Conservation (phyloP, 2,329 filamentous ascomycete genomes). For the Colletotrichum theobromicola region DNA sequence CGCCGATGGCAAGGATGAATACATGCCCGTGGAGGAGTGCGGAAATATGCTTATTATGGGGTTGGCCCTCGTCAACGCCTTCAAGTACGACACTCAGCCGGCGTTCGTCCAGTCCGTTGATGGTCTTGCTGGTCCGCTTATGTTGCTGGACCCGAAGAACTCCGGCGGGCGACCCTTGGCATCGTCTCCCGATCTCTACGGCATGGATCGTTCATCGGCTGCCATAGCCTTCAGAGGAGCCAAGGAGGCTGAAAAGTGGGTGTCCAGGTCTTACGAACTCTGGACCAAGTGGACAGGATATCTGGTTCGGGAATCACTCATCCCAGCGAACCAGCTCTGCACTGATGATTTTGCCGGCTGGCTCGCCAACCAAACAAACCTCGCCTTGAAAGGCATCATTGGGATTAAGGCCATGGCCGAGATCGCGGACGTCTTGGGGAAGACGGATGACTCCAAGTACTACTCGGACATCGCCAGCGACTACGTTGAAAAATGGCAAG, state of each 20-base stretch:
- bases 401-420: conserved; percentile 81
- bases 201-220: conserved; percentile 68
- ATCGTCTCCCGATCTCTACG: conserved; percentile 28
- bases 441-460: conserved; percentile 62
- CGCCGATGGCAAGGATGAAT: conserved; percentile 70
- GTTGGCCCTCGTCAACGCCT: conserved; percentile 75
- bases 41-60: conserved; percentile 82
- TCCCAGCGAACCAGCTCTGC: conserved; percentile 74
- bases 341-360: conserved; percentile 82
- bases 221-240: conserved; percentile 50
- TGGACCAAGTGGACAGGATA: conserved; percentile 81
- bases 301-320: conserved; percentile 71
- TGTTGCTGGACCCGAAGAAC: background rate
- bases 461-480: conserved; percentile 67
- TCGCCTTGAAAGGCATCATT: conserved; percentile 78
- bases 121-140: conserved; percentile 28
- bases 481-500: conserved; percentile 76
- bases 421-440: conserved; percentile 64
- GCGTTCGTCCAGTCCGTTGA: conserved; percentile 63
- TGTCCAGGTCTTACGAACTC: conserved; percentile 63
- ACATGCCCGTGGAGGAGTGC: conserved; percentile 79
- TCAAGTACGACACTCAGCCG: conserved; percentile 65
- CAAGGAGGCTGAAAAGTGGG: conserved; percentile 43
- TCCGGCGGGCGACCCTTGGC: conserved; percentile 41
- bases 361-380: conserved; percentile 75